Base-by-base conservation (phyloP, 1,284 basidiomycete genomes). In the Cutaneotrichosporon sp. region DNA sequence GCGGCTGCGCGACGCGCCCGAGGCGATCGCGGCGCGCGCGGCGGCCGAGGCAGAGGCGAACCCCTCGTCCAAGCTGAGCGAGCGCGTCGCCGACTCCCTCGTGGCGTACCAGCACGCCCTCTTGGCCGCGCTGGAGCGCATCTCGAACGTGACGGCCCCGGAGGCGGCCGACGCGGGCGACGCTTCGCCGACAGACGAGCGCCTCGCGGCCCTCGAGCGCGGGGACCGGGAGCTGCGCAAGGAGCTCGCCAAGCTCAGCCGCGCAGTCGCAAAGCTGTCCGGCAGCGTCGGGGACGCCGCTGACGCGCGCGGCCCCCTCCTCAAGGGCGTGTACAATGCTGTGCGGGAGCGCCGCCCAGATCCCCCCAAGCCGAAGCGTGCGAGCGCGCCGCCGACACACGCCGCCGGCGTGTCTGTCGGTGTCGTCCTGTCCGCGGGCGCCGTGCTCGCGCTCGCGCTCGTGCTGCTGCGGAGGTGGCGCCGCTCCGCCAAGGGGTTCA, bases 101-200 rank as follows among this genome's bases (percentile, higher is more conserved):
- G 76, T 81, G 16, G 65, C 54, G n/a, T 80, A 80, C 59, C 79
- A 80, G 62, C 72, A 71, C 62, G 67, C 66, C 18, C 66, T 80
- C 16, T 62, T 79, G n/a, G 49, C 57, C 4, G 73, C 75, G 27
- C 53, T 54, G 16, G 38, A 54, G 9, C 24, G n/a, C 25, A 43
- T 45, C 25, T 54, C 53, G 13, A 45, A 45, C 42, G n/a, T 45
- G 8, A 54, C 18, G 4, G 42, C 27, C 24, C 25, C 13, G 25
- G 20, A 18, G 18, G 3, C 42, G 14, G 43, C 7, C 7, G 27
- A 7, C 16, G 51, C 14, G 18, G 25, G 43, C 10, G 25, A 29
- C 16, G 42, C 24, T 14, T 13, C 25, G 29, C 24, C 36, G 14
- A 20, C 25, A 2, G 58, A n/a, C 9, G 25, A 52, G 8, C 43